Percentiles rank a stretch among this genome's conserved stretches.
These are phyloP conservation scores for Alternaria brassicae DNA, from an alignment of 2,329 filamentous ascomycete species.

Conservation along the genomic window DNA sequence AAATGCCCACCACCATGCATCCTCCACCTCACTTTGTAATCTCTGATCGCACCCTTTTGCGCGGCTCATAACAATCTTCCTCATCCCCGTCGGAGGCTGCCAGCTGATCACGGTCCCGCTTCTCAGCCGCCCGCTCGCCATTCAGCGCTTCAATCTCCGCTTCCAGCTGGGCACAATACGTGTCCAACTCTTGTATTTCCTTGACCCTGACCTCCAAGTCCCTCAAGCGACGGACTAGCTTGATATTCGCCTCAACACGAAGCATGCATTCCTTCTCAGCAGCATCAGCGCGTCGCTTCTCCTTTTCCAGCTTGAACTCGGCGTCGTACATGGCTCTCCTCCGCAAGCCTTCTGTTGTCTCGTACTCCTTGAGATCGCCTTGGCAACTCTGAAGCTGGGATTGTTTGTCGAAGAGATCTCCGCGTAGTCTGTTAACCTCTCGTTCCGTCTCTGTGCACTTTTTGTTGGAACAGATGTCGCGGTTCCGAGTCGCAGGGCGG, in stretches of 20 bases:
- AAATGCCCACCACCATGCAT: neutral
- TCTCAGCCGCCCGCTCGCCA: too few relatives aligned
- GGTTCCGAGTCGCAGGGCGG: neutral
- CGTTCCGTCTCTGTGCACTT: neutral
- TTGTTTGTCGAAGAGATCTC: neutral
- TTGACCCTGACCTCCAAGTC: neutral
- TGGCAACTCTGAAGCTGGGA: neutral
- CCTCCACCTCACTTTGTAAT: neutral
- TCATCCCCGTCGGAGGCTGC: neutral
- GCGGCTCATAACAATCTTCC: neutral
- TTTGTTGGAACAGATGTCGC: neutral
- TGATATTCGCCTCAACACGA: neutral
- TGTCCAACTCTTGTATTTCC: neutral
- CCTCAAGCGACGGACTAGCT: neutral
- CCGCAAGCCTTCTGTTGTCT: neutral
- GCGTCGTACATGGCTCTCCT: neutral
- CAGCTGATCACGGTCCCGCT: neutral
- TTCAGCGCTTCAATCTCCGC: neutral
- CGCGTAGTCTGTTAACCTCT: neutral
- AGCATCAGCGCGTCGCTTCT: conserved; percentile 1
- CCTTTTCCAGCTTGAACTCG: neutral
- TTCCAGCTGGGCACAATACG: conserved; percentile 6
- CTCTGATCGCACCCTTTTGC: neutral
- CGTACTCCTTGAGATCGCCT: neutral
- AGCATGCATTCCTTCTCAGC: conserved; percentile 1